Base-by-base conservation (phyloP, 2,329 filamentous ascomycete genomes). In the Ascochyta koolunga region DNA sequence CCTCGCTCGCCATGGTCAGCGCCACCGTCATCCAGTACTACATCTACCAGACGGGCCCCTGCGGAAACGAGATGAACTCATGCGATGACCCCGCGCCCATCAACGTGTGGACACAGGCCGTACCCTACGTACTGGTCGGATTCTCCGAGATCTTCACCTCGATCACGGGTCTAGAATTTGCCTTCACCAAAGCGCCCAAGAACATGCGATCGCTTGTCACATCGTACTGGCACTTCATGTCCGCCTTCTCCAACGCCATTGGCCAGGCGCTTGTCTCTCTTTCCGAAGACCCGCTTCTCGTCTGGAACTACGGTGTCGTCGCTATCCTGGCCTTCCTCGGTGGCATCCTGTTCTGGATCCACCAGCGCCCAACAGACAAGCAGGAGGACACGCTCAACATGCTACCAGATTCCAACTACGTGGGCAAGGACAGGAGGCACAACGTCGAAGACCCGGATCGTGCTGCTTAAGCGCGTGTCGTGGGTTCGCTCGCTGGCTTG, bases 131-230 rank as follows among this genome's bases (percentile, higher is more conserved):
- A 8, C 73, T 86, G 2, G 79, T 83, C 51, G 83, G 79, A 56
- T 78, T 85, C 56, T 83, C 81, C 2, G 83, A 85, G 66, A 85
- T 84, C 65, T 80, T 85, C 59, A 79, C 82, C 2, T 82, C 79
- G 10, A 80, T 86, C 53, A 86, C 83, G 3, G 86, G 86, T 1
- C 84, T 89, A 60, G 89, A 91, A 70, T 91, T 90, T 60, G 89
- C 89, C 29, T 92, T 86, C 78, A 87, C 86, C 71, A 90, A 91
- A 75, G 88, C 89, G 0, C 89, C 89, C 22, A 85, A 83, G 67
- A 91, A 91, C 78, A 93, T 93, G 89, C 87, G 88, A 61, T 89
- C 86, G 1, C 80, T 92, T n/a, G 88, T 93, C 11, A 81, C 78
- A 73, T 83, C 84, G 18, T 79, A 91, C 65, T 86, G 86, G 68